Evolutionary conservation across 2,329 filamentous ascomycete species (phyloP).

Genomic region (Zalaria obscura): DNA sequence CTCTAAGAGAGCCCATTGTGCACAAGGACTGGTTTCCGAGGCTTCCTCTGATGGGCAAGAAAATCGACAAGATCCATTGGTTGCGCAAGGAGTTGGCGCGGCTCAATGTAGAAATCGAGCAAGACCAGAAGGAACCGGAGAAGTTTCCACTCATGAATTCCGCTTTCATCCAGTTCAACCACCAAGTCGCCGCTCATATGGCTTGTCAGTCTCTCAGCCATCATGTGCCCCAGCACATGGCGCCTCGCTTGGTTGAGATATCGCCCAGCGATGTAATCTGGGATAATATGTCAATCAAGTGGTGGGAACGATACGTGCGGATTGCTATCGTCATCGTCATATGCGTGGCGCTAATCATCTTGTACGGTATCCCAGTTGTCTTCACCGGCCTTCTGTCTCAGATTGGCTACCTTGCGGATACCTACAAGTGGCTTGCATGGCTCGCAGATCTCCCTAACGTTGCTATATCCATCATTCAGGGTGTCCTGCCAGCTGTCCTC

Average conservation of each 20-base stretch:
- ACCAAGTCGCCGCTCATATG: constrained; percentile 96
- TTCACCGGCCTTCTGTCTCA: constrained; percentile 77
- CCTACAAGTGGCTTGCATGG: constrained; percentile 57
- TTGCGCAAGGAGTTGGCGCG: constrained; percentile 76
- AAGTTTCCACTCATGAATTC: constrained; percentile 87
- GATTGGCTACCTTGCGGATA: constrained; percentile 51
- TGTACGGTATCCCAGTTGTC: constrained; percentile 83
- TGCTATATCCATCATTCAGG: constrained; percentile 58
- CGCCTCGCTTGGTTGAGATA: constrained; percentile 82
- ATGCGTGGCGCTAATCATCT: constrained; percentile 62
- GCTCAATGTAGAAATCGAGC: constrained; percentile 81
- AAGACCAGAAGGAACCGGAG: constrained; percentile 74
- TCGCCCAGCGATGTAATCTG: constrained; percentile 85
- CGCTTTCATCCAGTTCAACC: constrained; percentile 96
- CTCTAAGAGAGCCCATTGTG: constrained; percentile 58
- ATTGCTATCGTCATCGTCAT: constrained; percentile 49
- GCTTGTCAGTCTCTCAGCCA: constrained; percentile 85
- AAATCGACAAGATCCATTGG: constrained; percentile 90
- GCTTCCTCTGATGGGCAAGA: constrained; percentile 43
- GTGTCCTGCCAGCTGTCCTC: constrained; percentile 69
- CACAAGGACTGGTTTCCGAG: constrained; percentile 56
- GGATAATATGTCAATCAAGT: constrained; percentile 92
- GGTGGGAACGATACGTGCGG: constrained; percentile 81
- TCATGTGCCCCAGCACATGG: constrained; percentile 86
- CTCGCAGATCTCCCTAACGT: constrained; percentile 46